Evolutionary conservation across 805 yeast species (phyloP).

Genomic region (Hanseniaspora meyeri): DNA sequence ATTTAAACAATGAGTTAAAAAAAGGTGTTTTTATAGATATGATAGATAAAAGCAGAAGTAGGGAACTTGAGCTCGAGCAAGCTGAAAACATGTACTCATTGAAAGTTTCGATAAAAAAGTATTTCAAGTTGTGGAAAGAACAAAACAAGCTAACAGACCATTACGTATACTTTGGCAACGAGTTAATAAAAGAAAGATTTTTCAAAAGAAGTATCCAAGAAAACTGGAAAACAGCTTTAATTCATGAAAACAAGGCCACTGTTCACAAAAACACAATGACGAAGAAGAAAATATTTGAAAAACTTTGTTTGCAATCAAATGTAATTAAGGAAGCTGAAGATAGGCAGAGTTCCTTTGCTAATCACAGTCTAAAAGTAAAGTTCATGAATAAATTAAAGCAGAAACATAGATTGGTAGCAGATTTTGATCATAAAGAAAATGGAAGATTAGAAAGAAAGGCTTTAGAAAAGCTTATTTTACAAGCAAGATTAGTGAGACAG

Average conservation of each 20-base stretch:
- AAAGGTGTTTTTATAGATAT: background rate
- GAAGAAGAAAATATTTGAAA: background rate
- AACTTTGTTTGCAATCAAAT: background rate
- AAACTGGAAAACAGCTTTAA: background rate
- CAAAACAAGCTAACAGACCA: background rate
- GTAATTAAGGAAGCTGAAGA: background rate
- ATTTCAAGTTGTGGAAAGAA: background rate
- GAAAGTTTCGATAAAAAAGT: background rate
- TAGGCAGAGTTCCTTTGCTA: background rate
- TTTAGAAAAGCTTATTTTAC: background rate
- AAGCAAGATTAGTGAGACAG: background rate
- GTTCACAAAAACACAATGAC: too few species aligned
- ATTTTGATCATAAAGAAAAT: background rate
- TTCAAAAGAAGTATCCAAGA: background rate
- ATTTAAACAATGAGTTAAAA: background rate
- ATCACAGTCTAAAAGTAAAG: background rate
- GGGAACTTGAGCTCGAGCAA: background rate
- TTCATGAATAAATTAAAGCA: background rate
- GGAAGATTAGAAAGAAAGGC: background rate
- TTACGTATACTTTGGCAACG: background rate
- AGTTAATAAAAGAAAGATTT: conserved; percentile 3
- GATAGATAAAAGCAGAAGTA: background rate
- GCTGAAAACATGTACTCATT: background rate
- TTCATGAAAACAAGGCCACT: background rate
- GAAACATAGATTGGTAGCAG: background rate